A percentile compares a stretch with the other conserved stretches of the same genome.
Conservation (phyloP, 2,329 filamentous ascomycete species). For the Aureobasidium pullulans region DNA sequence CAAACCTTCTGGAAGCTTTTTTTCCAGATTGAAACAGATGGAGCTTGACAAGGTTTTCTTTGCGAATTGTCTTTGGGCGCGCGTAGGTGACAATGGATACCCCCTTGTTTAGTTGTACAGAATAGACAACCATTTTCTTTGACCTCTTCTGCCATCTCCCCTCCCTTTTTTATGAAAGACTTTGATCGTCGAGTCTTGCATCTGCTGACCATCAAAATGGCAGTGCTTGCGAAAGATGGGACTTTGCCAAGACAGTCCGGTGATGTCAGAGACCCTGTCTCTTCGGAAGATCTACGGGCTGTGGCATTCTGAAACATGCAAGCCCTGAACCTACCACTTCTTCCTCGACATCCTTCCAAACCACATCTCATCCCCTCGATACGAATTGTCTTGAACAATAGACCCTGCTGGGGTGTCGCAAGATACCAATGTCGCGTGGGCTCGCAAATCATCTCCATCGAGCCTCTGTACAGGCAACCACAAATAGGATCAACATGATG, state of each 20-base stretch:
- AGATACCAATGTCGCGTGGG: too few species aligned
- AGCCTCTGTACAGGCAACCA: neutral
- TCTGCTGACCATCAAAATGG: too few species aligned
- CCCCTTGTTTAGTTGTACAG: neutral
- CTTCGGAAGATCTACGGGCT: neutral
- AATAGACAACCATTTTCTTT: neutral
- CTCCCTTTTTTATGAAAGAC: too few species aligned
- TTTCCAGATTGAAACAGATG: neutral
- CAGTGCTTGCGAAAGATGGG: too few species aligned
- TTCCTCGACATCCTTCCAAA: neutral
- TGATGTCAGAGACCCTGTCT: constrained; percentile 5
- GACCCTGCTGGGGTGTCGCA: too few species aligned
- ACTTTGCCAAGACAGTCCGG: neutral
- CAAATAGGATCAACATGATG: neutral
- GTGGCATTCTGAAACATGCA: neutral
- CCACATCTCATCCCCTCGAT: too few species aligned
- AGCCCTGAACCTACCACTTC: neutral
- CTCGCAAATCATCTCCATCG: too few species aligned
- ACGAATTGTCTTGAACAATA: too few species aligned
- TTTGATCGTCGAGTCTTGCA: too few species aligned
- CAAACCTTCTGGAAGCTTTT: neutral
- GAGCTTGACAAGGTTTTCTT: neutral
- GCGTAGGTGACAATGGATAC: neutral
- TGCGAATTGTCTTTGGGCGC: neutral
- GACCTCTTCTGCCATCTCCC: neutral